Percentiles rank a stretch among this genome's conserved stretches.
phyloP scores from a whole-genome alignment of 2,329 filamentous ascomycete species.

The Setomelanomma holmii region DNA sequence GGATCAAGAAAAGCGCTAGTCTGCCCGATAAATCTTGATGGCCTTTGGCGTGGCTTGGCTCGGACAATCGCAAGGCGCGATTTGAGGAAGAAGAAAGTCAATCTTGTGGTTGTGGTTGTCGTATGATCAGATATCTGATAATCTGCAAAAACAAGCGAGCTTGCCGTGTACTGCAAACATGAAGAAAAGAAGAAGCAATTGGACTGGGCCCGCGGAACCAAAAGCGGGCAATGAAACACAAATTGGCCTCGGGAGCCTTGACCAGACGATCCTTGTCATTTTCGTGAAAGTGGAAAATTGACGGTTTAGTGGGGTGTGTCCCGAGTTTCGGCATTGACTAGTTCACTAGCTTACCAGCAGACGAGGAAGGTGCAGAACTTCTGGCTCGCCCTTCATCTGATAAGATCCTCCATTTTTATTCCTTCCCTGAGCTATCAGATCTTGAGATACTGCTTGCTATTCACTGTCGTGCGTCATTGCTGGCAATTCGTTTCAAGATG shows the following conservation, averaged over 20 bases:
- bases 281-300: neutral
- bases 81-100: neutral
- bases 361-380: neutral
- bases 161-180: neutral
- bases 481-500: slow-evolving; percentile 50
- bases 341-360: slow-evolving; percentile 4
- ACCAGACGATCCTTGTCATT: slow-evolving; percentile 9
- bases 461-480: slow-evolving; percentile 1
- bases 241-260: neutral
- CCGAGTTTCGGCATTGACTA: slow-evolving; percentile 20
- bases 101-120: neutral
- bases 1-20: slow-evolving; percentile 21
- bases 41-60: slow-evolving; percentile 32
- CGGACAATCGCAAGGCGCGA: slow-evolving; percentile 6
- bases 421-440: slow-evolving; percentile 13
- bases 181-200: neutral
- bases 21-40: slow-evolving; percentile 22
- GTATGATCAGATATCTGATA: neutral
- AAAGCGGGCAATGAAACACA: slow-evolving; percentile 2
- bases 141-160: neutral
- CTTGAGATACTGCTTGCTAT: neutral
- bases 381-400: slow-evolving; percentile 20
- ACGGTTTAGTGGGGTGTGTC: neutral
- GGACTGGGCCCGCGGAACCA: slow-evolving; percentile 2
- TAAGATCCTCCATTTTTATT: slow-evolving; percentile 23